These are phyloP conservation scores for Amylocystis lapponica DNA, from an alignment of 768 basidiomycete genomes.

Conservation along the genomic window DNA sequence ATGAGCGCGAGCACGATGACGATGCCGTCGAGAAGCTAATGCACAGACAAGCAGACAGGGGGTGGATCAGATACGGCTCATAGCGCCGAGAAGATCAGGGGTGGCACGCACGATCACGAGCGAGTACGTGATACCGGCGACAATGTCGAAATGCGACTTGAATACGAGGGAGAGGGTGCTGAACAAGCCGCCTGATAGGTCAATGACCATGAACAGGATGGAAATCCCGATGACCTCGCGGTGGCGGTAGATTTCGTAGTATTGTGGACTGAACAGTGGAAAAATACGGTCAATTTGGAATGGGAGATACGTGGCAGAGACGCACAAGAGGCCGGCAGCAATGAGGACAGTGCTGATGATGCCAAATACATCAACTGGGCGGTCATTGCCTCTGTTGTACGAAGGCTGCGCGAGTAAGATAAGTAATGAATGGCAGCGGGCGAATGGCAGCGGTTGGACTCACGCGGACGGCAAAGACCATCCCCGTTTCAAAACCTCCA, in stretches of 20 bases:
- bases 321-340: constrained; percentile 40
- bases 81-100: neutral
- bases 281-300: neutral
- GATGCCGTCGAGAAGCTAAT: constrained; percentile 53
- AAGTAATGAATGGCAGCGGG: too few species aligned
- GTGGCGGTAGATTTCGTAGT: constrained; percentile 66
- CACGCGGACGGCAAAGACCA: constrained; percentile 55
- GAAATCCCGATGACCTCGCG: constrained; percentile 65
- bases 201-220: constrained; percentile 61
- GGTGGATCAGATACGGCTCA: neutral
- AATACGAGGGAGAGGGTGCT: constrained; percentile 66
- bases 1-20: constrained; percentile 57
- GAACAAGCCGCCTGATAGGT: constrained; percentile 66
- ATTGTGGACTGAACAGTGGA: constrained; percentile 52
- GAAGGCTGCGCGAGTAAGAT: constrained; percentile 28
- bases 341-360: constrained; percentile 55
- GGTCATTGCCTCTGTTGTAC: constrained; percentile 28
- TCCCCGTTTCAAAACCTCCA: constrained; percentile 52
- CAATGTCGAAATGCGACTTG: constrained; percentile 53
- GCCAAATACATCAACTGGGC: constrained; percentile 51
- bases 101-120: constrained; percentile 43
- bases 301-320: neutral
- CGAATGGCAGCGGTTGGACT: constrained; percentile 14
- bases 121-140: constrained; percentile 58
- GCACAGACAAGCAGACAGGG: neutral